Base-by-base conservation (phyloP, 805 yeast genomes). In the Scheffersomyces coipomensis region DNA sequence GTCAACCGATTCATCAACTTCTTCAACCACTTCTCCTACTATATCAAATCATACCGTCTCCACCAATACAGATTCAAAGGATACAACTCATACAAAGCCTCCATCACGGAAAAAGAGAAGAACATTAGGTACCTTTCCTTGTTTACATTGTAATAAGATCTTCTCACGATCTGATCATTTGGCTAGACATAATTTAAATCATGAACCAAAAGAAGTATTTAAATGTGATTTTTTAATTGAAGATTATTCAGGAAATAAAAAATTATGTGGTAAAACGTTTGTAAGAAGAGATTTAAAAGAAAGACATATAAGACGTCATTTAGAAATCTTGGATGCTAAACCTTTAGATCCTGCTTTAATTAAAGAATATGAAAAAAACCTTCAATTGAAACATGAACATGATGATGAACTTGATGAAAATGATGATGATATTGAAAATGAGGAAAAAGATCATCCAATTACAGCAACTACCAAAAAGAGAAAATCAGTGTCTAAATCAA, bases 121-220 rank as follows among this genome's bases (percentile, higher is more conserved):
- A 25, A 51, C 61, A 7, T 31, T 55, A n/a, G 69, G 69, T 3
- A 51, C 53, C 5, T 64, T 53, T 38, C 60, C 61, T 1, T 64
- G 70, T 43, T 59, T 58, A 32, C 71, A 71, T 25, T 82, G 88
- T 49, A 66, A 62, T 27, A 82, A 81, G 51, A 62, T 66, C 15
- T 82, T 82, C 48, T 73, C 78, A 17, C 53, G 88, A 35, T 73
- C 81, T 1, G 88, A 82, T 50, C 88, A 82, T 59, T 55, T 82
- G 12, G 71, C 85, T 2, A 61, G 88, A 36, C 88, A 82, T 52
- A 73, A 78, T 50, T 64, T 82, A 36, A 82, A 82, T 52, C 88
- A 82, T 35, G 64, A 66, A 38, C 75, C 75, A 3, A 69, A 64
- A 34, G 75, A 74, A 38, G 78, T 81, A 9, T 81, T 71, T 51